Base-by-base conservation (phyloP, 1,139 yeast genomes). In the Geotrichum bryndzae region DNA sequence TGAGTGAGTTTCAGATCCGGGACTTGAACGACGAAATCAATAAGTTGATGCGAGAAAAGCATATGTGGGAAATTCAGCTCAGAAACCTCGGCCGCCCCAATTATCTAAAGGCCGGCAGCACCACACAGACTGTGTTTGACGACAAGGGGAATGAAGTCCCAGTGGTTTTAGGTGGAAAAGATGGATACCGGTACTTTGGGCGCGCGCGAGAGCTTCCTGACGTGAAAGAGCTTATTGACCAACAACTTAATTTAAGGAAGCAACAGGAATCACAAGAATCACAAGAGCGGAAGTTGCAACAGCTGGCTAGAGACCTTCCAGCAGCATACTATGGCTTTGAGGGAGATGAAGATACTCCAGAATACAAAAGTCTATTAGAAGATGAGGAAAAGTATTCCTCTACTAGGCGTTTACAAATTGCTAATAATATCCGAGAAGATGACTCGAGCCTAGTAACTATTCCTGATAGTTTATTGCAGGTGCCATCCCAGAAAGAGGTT, bases 141-240 rank as follows among this genome's bases (percentile, higher is more conserved):
- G 71, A 66, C 31, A 68, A 70, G 45, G 76, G 76, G 3, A 66
- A 68, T 11, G 72, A 68, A 53, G 63, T 73, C 22, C 73, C 73
- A 22, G 61, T 60, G 31, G 50, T 61, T 8, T 51, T 60, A 15
- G 63, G 62, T n/a, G 57, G 61, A 8, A 67, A 70, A 2, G 71
- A 78, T 18, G 89, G 91, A 0, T 85, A 84, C 68, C 75, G 88
- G 66, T 91, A 89, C 72, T 91, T 84, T 74, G 97, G 97, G 0
- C 75, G 96, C 57, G 96, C 97, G 0, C 80, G 84, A 60, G 95
- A 90, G 56, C 74, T 91, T 15, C 89, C 92, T 0, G 96, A 90
- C 66, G 92, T 87, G 3, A 81, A 83, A 64, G 81, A 82, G 64
- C 66, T 84, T 46, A 68, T 86, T 38, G 73, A 75, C 56, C 69